These are phyloP conservation scores for Trematosphaeria pertusa DNA, from an alignment of 2,329 filamentous ascomycete species.

Conservation along the genomic window DNA sequence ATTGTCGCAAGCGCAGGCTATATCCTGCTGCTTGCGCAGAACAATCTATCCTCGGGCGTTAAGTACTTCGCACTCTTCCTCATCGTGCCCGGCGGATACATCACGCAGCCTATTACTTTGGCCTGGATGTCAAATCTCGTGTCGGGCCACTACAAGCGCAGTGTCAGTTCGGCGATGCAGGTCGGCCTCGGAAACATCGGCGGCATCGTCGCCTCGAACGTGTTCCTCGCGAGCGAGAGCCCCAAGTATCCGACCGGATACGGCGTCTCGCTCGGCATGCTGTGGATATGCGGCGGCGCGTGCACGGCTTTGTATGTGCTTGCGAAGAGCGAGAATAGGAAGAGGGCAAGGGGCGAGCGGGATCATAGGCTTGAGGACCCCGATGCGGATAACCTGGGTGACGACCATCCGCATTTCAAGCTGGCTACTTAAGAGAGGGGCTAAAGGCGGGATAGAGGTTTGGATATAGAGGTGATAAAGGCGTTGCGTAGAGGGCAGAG, in stretches of 20 bases:
- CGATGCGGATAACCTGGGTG: conserved; percentile 58
- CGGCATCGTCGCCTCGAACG: conserved; percentile 59
- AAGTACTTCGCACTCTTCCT: conserved; percentile 64
- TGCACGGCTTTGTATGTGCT: conserved; percentile 52
- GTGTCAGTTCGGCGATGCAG: conserved; percentile 58
- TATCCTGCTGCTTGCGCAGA: conserved; percentile 59
- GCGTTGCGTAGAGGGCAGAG: no score
- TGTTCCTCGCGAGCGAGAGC: conserved; percentile 55
- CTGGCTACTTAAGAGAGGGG: conserved; percentile 50
- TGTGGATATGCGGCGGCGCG: conserved; percentile 56
- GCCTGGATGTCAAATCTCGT: conserved; percentile 66
- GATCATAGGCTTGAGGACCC: conserved; percentile 52
- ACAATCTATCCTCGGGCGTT: conserved; percentile 52
- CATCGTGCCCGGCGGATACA: conserved; percentile 61
- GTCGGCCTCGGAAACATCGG: conserved; percentile 56
- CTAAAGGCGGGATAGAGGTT: no score
- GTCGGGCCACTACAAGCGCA: conserved; percentile 64
- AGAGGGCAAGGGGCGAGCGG: conserved; percentile 55
- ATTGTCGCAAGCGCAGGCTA: conserved; percentile 61
- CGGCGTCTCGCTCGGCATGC: conserved; percentile 55
- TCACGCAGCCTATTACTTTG: conserved; percentile 62
- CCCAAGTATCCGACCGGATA: conserved; percentile 59
- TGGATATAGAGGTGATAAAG: no score
- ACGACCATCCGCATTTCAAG: conserved; percentile 60
- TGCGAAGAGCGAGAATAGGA: conserved; percentile 55